These are phyloP conservation scores for Aspergillus carbonarius DNA, from an alignment of 2,329 filamentous ascomycete species.

Conservation along the genomic window DNA sequence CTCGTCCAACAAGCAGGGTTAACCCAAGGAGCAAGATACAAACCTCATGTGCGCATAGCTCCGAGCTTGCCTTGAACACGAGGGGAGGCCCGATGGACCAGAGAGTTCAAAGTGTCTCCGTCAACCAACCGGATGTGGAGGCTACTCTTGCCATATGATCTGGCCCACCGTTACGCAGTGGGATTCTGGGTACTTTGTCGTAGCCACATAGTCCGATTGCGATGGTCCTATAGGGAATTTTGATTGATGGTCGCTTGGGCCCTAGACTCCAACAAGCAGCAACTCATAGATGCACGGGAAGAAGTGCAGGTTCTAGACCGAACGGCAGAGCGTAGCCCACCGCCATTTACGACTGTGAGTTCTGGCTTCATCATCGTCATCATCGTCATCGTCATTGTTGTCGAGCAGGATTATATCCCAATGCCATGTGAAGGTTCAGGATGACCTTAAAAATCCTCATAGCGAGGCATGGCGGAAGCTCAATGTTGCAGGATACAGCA, in stretches of 20 bases:
- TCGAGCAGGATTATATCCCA: neutral
- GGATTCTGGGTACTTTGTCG: neutral
- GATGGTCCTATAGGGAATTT: neutral
- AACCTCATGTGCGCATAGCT: neutral
- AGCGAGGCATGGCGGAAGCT: neutral
- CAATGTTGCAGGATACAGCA: neutral
- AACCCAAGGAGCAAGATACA: neutral
- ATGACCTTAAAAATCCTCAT: neutral
- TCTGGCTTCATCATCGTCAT: neutral
- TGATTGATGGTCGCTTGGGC: neutral
- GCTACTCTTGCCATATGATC: neutral
- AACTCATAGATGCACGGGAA: conserved; percentile 12
- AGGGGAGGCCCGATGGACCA: conserved; percentile 3
- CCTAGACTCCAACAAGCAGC: conserved; percentile 5
- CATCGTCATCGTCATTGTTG: neutral
- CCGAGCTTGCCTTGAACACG: conserved; percentile 8
- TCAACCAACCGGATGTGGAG: neutral
- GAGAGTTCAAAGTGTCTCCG: neutral
- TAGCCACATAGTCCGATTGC: neutral
- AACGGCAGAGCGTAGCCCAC: conserved; percentile 14
- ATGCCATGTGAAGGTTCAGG: neutral
- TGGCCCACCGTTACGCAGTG: neutral
- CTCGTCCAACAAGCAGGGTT: neutral
- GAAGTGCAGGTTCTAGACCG: conserved; percentile 23
- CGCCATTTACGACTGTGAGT: conserved; percentile 13